Evolutionary conservation across 306 rosid species (phyloP).

Genomic region (Acmispon strigosus): DNA sequence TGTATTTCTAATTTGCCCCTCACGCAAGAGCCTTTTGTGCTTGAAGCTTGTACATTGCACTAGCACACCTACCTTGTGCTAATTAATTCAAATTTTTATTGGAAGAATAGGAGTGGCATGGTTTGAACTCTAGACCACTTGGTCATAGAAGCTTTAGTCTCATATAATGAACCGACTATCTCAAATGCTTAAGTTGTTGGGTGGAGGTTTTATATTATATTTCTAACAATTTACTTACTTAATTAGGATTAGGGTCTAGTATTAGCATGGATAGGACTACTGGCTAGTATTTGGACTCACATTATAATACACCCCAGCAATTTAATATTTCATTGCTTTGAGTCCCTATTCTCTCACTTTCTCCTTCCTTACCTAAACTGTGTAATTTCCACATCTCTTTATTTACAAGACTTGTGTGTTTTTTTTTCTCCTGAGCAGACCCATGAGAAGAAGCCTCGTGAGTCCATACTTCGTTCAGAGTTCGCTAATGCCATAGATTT

Average conservation of each 20-base stretch:
- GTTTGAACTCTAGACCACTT: too few relatives aligned
- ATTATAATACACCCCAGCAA: not conserved
- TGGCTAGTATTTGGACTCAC: not conserved
- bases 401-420: not conserved
- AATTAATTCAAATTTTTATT: too few relatives aligned
- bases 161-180: too few relatives aligned
- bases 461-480: slow-evolving; percentile 78
- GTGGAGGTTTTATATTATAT: too few relatives aligned
- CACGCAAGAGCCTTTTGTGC: too few relatives aligned
- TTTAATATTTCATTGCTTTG: not conserved
- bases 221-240: not conserved
- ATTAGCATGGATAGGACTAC: not conserved
- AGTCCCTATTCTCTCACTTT: not conserved
- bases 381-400: not conserved
- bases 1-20: too few relatives aligned
- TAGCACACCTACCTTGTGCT: too few relatives aligned
- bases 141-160: too few relatives aligned
- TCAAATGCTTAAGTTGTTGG: too few relatives aligned
- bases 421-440: slow-evolving; percentile 36
- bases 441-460: slow-evolving; percentile 90
- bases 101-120: too few relatives aligned
- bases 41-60: too few relatives aligned
- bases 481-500: slow-evolving; percentile 79
- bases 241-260: not conserved
- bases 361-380: not conserved